Conservation (phyloP, 129 eudicot species). For the Flaveria ramosissima region DNA sequence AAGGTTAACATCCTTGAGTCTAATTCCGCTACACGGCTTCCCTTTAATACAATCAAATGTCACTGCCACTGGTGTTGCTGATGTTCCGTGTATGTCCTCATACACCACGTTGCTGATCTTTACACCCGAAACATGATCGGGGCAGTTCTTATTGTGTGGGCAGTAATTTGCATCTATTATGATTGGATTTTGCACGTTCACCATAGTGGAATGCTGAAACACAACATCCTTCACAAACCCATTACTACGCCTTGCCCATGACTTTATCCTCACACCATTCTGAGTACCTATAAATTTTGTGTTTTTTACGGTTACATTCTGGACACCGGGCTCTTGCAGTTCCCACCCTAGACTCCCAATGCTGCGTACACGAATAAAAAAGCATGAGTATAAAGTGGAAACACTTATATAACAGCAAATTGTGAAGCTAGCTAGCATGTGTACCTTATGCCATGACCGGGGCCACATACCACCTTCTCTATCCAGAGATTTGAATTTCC, state of each 20-base stretch:
- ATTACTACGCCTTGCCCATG: conserved; percentile 48
- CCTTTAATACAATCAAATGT: conserved; percentile 37
- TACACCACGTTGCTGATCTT: conserved; percentile 43
- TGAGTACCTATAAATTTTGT: conserved; percentile 30
- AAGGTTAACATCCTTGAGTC: conserved; percentile 33
- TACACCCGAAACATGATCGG: conserved; percentile 39
- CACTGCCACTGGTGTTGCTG: conserved; percentile 40
- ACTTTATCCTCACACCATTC: conserved; percentile 42
- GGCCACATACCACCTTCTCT: conserved; percentile 44
- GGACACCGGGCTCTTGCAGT: conserved; percentile 33
- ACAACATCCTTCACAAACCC: conserved; percentile 39
- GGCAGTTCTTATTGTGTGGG: conserved; percentile 24
- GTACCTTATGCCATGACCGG: conserved; percentile 62
- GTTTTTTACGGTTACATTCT: conserved; percentile 28
- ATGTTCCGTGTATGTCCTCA: conserved; percentile 49
- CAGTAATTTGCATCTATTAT: conserved; percentile 39
- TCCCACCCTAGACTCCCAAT: conserved; percentile 46
- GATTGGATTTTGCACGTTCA: conserved; percentile 37
- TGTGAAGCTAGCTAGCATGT: background rate
- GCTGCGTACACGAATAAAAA: background rate
- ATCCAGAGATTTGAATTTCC: conserved; percentile 39
- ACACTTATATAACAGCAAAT: background rate
- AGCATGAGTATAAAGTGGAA: background rate
- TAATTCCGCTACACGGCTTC: conserved; percentile 43
- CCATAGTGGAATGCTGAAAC: conserved; percentile 43